Conservation (phyloP, 140 eudicot species). For the Cichorium intybus region DNA sequence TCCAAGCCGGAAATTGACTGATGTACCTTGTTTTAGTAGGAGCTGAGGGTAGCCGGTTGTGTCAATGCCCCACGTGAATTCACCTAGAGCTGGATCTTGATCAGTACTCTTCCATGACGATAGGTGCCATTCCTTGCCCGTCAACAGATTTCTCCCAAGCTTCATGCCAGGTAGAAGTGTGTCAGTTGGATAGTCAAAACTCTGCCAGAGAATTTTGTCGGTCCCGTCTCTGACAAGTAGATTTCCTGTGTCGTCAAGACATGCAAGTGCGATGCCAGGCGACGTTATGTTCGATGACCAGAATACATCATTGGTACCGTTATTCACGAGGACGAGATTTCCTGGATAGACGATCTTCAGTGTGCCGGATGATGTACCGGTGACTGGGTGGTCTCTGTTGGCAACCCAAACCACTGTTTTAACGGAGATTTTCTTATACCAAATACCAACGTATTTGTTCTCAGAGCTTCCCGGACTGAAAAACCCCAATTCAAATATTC, state of each 20-base stretch:
- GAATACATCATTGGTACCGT: not conserved
- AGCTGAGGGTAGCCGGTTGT: slow-evolving; percentile 33
- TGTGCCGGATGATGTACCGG: not conserved
- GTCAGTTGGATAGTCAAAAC: too few species aligned
- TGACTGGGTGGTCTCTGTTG: too few species aligned
- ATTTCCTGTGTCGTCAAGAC: slow-evolving; percentile 32
- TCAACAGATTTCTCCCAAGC: too few species aligned
- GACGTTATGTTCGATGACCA: slow-evolving; percentile 25
- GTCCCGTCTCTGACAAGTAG: slow-evolving; percentile 10
- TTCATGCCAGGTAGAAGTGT: too few species aligned
- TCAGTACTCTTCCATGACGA: slow-evolving; percentile 4
- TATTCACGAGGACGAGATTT: slow-evolving; percentile 14
- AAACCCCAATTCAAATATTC: slow-evolving; percentile 30
- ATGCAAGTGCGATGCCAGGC: slow-evolving; percentile 19
- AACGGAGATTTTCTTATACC: too few species aligned
- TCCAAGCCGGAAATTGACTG: too few species aligned
- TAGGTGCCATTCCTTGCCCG: not conserved
- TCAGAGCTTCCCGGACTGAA: too few species aligned
- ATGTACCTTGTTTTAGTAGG: too few species aligned
- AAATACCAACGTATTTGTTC: too few species aligned
- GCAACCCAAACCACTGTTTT: too few species aligned
- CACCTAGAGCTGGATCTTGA: slow-evolving; percentile 34
- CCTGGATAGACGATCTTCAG: slow-evolving; percentile 21
- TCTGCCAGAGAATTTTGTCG: too few species aligned
- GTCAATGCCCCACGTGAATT: slow-evolving; percentile 20